Percentiles rank a stretch among this genome's conserved stretches.
Evolutionary conservation across 331 rosid species (phyloP).

Genomic region (Erythrophleum ivorense): DNA sequence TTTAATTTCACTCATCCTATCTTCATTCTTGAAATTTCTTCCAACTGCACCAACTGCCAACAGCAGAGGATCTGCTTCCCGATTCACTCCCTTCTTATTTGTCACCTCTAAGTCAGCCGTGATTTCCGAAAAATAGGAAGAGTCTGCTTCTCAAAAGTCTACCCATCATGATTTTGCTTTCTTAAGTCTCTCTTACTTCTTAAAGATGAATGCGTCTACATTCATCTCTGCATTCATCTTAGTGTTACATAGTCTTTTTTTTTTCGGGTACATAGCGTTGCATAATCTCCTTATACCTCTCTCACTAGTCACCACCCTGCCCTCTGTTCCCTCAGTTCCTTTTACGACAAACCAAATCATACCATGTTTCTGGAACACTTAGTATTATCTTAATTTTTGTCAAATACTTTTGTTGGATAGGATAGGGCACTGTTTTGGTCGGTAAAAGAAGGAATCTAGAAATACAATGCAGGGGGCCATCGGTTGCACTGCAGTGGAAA

Average conservation of each 20-base stretch:
- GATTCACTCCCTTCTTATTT: not conserved
- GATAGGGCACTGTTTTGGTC: not conserved
- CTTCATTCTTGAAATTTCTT: no score
- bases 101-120: slow-evolving; percentile 1
- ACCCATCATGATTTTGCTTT: slow-evolving; percentile 1
- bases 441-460: not conserved
- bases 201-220: not conserved
- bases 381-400: not conserved
- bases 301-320: not conserved
- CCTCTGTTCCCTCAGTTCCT: not conserved
- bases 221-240: not conserved
- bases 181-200: not conserved
- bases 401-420: not conserved
- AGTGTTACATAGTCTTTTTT: not conserved
- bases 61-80: no score
- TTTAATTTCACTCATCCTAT: no score
- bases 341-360: not conserved
- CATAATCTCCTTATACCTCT: not conserved
- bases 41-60: no score
- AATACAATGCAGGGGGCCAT: not conserved
- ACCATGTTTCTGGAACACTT: not conserved
- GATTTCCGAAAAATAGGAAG: not conserved
- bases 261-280: not conserved
- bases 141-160: not conserved
- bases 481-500: not conserved